phyloP scores from a whole-genome alignment of 2,329 filamentous ascomycete species.

The Dryadomyces quercivorus region DNA sequence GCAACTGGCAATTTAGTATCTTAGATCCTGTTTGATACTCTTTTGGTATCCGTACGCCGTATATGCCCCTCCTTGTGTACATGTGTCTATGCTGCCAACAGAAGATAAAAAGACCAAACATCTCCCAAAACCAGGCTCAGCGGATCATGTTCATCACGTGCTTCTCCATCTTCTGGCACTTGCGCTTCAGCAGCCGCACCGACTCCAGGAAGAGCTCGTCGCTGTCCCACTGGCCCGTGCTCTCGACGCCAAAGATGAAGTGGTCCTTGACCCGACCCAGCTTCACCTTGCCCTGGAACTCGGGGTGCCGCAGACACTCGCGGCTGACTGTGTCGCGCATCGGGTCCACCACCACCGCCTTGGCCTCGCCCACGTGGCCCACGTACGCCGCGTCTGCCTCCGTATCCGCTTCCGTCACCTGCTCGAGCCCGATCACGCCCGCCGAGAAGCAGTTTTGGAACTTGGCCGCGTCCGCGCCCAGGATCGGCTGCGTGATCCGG shows the following conservation, averaged over 20 bases:
- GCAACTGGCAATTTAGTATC: no score
- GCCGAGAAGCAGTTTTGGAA: constrained; percentile 81
- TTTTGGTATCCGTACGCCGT: constrained; percentile 1
- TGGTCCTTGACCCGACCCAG: constrained; percentile 83
- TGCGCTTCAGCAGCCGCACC: constrained; percentile 72
- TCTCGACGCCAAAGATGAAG: constrained; percentile 95
- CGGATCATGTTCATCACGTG: constrained; percentile 55
- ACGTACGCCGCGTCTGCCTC: constrained; percentile 52
- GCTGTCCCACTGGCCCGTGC: constrained; percentile 87
- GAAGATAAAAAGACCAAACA: constrained; percentile 12
- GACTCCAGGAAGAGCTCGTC: constrained; percentile 89
- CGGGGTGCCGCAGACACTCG: constrained; percentile 80
- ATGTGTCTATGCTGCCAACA: neutral
- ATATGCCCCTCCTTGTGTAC: neutral
- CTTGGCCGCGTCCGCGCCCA: constrained; percentile 77
- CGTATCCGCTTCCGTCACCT: constrained; percentile 56
- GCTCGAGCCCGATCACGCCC: constrained; percentile 74
- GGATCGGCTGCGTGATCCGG: constrained; percentile 68
- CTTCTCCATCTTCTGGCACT: constrained; percentile 63
- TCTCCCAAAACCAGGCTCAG: constrained; percentile 15
- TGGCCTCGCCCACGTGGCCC: constrained; percentile 64
- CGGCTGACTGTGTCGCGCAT: constrained; percentile 94
- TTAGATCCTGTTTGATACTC: neutral
- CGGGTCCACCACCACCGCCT: constrained; percentile 76
- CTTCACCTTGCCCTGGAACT: constrained; percentile 93